A percentile compares a stretch with the other conserved stretches of the same genome.
Conservation (phyloP, 495 filamentous ascomycete genomes). For the Aspergillus mulundensis region DNA sequence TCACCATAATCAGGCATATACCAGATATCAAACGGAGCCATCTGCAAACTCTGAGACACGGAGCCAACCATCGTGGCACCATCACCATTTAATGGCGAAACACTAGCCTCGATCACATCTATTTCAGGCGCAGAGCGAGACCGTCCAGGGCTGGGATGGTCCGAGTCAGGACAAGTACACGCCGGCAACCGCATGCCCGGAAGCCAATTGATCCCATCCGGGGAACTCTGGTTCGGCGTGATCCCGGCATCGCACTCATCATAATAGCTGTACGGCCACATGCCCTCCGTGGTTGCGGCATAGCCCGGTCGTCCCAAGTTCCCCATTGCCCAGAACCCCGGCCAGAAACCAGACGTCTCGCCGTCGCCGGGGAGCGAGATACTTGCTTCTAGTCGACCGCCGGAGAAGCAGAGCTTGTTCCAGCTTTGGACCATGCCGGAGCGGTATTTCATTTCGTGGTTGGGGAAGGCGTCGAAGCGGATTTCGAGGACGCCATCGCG, state of each 20-base stretch:
- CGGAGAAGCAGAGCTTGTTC: conserved; percentile 78
- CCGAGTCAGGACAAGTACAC: conserved; percentile 60
- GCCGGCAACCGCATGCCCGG: conserved; percentile 73
- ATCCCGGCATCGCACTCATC: conserved; percentile 71
- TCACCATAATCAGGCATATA: conserved; percentile 67
- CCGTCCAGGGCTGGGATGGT: conserved; percentile 68
- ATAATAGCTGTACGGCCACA: conserved; percentile 77
- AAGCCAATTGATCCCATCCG: conserved; percentile 63
- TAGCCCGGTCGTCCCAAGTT: conserved; percentile 69
- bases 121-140: conserved; percentile 73
- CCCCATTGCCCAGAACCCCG: conserved; percentile 79
- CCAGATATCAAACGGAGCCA: conserved; percentile 73
- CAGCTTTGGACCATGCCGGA: conserved; percentile 82
- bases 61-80: conserved; percentile 47
- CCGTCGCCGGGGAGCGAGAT: conserved; percentile 70
- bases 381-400: conserved; percentile 71
- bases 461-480: conserved; percentile 62
- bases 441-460: conserved; percentile 65
- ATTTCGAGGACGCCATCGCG: conserved; percentile 63
- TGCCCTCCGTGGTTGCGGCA: conserved; percentile 65
- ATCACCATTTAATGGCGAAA: conserved; percentile 48
- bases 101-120: conserved; percentile 70
- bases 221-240: conserved; percentile 69
- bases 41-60: conserved; percentile 69
- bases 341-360: conserved; percentile 70